These are phyloP conservation scores for Populus hybrid DNA, from an alignment of 441 rosid genomes.

Conservation along the genomic window DNA sequence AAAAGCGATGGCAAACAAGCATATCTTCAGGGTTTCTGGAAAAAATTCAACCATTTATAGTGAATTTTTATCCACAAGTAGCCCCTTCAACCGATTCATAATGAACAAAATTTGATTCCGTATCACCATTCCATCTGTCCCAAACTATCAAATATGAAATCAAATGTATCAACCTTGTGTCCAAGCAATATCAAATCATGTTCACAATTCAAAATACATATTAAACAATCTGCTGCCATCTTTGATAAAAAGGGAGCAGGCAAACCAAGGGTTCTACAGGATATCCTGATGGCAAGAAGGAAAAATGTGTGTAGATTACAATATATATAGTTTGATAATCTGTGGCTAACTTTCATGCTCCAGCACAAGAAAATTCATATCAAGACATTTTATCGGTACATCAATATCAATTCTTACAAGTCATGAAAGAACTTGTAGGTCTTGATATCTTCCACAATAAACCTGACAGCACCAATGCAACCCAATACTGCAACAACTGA, in stretches of 20 bases:
- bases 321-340: background rate
- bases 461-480: constrained; percentile 48
- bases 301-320: background rate
- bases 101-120: background rate
- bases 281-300: background rate
- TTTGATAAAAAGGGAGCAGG: background rate
- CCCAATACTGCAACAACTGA: constrained; percentile 44
- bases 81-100: background rate
- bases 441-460: constrained; percentile 37
- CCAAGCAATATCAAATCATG: background rate
- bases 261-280: background rate
- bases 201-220: background rate
- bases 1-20: too few species aligned
- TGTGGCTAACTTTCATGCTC: background rate
- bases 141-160: background rate
- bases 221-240: background rate
- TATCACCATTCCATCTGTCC: background rate
- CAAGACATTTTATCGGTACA: background rate
- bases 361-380: background rate
- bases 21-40: too few species aligned
- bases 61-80: background rate
- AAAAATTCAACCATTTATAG: too few species aligned
- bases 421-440: constrained; percentile 46
- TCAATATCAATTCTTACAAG: constrained; percentile 17
- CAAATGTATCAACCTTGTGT: background rate